These are phyloP conservation scores for Trichoderma aggressivum DNA, from an alignment of 2,329 filamentous ascomycete species.

Conservation along the genomic window DNA sequence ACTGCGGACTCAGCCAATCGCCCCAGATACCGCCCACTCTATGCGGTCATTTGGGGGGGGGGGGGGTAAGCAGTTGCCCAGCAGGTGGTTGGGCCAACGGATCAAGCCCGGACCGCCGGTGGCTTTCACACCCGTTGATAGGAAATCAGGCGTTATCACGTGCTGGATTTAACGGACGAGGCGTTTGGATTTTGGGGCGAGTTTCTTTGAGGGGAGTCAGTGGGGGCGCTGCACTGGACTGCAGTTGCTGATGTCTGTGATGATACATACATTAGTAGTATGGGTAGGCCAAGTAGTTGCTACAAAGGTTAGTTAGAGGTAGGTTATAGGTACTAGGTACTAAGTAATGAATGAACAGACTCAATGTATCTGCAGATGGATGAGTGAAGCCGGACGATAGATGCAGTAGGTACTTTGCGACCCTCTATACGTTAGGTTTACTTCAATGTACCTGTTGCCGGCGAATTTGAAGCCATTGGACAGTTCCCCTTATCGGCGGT, in stretches of 20 bases:
- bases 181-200: background rate
- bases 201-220: background rate
- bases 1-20: background rate
- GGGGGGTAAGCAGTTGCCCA: no score
- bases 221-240: background rate
- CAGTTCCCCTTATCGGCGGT: slow-evolving; percentile 4
- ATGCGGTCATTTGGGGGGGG: background rate
- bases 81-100: no score
- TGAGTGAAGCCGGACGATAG: background rate
- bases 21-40: background rate
- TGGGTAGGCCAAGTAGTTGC: background rate
- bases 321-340: no score
- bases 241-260: background rate
- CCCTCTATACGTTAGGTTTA: no score
- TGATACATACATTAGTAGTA: no score
- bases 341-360: no score
- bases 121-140: slow-evolving; percentile 2
- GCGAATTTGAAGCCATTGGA: background rate
- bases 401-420: background rate
- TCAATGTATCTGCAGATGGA: no score
- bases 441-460: background rate
- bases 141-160: background rate
- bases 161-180: background rate
- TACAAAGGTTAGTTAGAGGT: no score
- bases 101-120: background rate